Percentiles rank a stretch among this genome's conserved stretches.
Conservation (phyloP, 2,329 filamentous ascomycete genomes). For the Fusarium caatingaense region DNA sequence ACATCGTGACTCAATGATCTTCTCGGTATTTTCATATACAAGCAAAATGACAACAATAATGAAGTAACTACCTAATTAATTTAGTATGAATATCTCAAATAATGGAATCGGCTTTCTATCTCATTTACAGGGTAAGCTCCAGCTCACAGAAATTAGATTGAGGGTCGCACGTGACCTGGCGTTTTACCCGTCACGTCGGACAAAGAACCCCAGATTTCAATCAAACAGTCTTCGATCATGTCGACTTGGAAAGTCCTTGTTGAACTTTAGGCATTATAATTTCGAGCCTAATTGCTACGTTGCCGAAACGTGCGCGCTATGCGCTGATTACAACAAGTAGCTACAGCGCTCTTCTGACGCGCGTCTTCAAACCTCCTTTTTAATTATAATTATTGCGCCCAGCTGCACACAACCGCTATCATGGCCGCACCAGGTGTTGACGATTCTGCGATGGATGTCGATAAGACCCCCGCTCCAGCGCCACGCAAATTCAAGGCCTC, state of each 20-base stretch:
- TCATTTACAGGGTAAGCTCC: constrained; percentile 25
- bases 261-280: not conserved
- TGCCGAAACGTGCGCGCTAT: constrained; percentile 24
- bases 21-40: not conserved
- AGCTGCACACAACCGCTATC: constrained; percentile 2
- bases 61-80: not conserved
- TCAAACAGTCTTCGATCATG: constrained; percentile 4
- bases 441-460: constrained; percentile 34
- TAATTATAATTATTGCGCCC: constrained; percentile 7
- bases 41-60: not conserved
- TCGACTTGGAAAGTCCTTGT: constrained; percentile 4
- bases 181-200: constrained; percentile 41
- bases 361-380: constrained; percentile 22
- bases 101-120: not conserved
- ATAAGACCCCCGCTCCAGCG: constrained; percentile 26
- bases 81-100: not conserved
- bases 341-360: constrained; percentile 25
- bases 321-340: constrained; percentile 22
- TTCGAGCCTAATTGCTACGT: not conserved
- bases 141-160: not conserved
- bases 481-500: constrained; percentile 74
- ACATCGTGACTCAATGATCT: not conserved
- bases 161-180: constrained; percentile 43
- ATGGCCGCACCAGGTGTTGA: constrained; percentile 43
- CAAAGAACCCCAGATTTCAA: constrained; percentile 13